Percentiles rank a stretch among this genome's conserved stretches.
phyloP scores from a whole-genome alignment of 305 asterid species.

The Solanum hybrid region DNA sequence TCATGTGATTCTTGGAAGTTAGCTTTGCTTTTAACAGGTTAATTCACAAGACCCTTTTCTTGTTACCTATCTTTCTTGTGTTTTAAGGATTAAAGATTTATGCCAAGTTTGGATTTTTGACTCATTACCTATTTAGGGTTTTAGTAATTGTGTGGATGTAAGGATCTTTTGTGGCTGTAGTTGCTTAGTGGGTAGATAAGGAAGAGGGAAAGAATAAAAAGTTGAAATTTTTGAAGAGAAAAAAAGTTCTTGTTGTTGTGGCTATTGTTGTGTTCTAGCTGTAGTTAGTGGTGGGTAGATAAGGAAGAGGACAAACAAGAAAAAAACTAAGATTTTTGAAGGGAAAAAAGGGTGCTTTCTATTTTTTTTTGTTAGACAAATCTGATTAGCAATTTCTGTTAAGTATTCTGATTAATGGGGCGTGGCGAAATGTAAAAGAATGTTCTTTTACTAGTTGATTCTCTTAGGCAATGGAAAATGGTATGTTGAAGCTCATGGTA shows the following conservation, averaged over 20 bases:
- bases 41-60: conserved; percentile 30
- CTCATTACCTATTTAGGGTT: not conserved
- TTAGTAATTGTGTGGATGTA: conserved; percentile 20
- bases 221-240: conserved; percentile 12
- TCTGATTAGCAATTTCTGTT: conserved; percentile 25
- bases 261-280: not conserved
- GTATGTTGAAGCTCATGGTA: conserved; percentile 13
- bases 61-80: conserved; percentile 23
- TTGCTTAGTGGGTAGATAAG: conserved; percentile 11
- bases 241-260: conserved; percentile 13
- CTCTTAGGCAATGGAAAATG: conserved; percentile 27
- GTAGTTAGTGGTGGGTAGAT: conserved; percentile 13
- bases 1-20: conserved; percentile 60
- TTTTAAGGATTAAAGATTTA: not conserved
- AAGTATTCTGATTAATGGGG: not conserved
- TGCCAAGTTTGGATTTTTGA: not conserved
- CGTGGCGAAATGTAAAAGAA: conserved; percentile 4
- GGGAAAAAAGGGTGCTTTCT: conserved; percentile 13
- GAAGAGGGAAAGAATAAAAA: not conserved
- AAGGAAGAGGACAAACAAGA: not conserved
- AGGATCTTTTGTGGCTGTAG: conserved; percentile 24
- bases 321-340: not conserved
- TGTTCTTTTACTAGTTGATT: conserved; percentile 7
- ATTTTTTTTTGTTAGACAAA: conserved; percentile 29
- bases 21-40: conserved; percentile 22